These are phyloP conservation scores for Geum urbanum DNA, from an alignment of 306 rosid genomes.

Conservation along the genomic window DNA sequence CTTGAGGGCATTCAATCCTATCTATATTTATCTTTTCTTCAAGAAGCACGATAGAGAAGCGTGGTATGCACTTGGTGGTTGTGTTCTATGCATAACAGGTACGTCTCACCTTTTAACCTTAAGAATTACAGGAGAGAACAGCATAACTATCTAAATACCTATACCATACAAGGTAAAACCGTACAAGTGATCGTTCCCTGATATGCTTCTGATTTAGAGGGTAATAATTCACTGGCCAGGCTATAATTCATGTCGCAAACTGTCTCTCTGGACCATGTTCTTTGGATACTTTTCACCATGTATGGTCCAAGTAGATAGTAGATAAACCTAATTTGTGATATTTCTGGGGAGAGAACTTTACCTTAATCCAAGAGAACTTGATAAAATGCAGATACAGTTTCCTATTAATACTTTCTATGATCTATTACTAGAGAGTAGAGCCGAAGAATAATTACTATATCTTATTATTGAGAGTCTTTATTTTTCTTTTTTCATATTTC, in stretches of 20 bases:
- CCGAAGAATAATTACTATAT: background rate
- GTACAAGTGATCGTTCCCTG: background rate
- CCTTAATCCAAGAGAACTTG: background rate
- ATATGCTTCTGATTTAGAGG: background rate
- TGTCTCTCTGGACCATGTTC: background rate
- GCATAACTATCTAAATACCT: constrained; percentile 1
- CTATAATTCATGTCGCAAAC: background rate
- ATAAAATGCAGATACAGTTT: background rate
- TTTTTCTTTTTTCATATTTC: background rate
- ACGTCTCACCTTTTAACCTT: constrained; percentile 22
- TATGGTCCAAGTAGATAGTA: background rate
- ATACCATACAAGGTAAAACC: constrained; percentile 8
- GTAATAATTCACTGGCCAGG: background rate
- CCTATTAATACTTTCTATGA: background rate
- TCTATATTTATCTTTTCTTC: constrained; percentile 83
- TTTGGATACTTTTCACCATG: background rate
- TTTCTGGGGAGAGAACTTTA: background rate
- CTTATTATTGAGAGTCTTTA: background rate
- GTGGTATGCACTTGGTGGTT: constrained; percentile 98
- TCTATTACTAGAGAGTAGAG: background rate
- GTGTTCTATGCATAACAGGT: constrained; percentile 97
- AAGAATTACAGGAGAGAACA: constrained; percentile 7
- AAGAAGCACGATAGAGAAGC: constrained; percentile 57
- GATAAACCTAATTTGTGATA: background rate
- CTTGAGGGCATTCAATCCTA: constrained; percentile 86